Percentiles rank a stretch among this genome's conserved stretches.
These are phyloP conservation scores for Casuarina equisetifolia DNA, from an alignment of 306 rosid genomes.

Conservation along the genomic window DNA sequence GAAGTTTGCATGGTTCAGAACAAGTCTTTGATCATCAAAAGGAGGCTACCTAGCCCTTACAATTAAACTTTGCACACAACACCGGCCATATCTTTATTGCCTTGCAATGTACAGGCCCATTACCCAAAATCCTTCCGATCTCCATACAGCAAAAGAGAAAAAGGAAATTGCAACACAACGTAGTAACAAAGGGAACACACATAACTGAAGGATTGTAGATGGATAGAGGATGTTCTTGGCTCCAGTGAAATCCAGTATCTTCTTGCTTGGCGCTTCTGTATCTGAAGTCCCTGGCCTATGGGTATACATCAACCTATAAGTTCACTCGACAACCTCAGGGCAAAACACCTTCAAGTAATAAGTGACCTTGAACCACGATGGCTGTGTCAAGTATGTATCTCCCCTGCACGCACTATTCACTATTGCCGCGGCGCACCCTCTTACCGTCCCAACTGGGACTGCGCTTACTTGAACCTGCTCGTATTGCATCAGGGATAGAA, in stretches of 20 bases:
- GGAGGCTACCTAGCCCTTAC: background rate
- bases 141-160: background rate
- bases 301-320: conserved; percentile 10
- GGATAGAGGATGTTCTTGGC: conserved; percentile 29
- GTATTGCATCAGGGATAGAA: no score
- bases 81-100: background rate
- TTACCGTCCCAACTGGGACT: conserved; percentile 19
- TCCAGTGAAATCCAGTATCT: conserved; percentile 27
- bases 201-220: background rate
- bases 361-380: conserved; percentile 35
- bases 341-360: conserved; percentile 37
- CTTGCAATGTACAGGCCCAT: background rate
- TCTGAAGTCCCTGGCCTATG: conserved; percentile 16
- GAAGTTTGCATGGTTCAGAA: no score
- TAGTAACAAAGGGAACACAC: background rate
- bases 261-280: conserved; percentile 26
- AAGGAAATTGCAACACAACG: background rate
- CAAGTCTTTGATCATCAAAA: no score
- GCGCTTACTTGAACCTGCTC: conserved; percentile 29
- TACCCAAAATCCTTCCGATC: background rate
- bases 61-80: background rate
- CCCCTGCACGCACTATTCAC: conserved; percentile 39
- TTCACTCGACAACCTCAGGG: conserved; percentile 44
- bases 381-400: conserved; percentile 39
- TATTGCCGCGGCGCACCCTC: conserved; percentile 30